Evolutionary conservation across 2,329 filamentous ascomycete species (phyloP).

Genomic region (Madurella fahalii): DNA sequence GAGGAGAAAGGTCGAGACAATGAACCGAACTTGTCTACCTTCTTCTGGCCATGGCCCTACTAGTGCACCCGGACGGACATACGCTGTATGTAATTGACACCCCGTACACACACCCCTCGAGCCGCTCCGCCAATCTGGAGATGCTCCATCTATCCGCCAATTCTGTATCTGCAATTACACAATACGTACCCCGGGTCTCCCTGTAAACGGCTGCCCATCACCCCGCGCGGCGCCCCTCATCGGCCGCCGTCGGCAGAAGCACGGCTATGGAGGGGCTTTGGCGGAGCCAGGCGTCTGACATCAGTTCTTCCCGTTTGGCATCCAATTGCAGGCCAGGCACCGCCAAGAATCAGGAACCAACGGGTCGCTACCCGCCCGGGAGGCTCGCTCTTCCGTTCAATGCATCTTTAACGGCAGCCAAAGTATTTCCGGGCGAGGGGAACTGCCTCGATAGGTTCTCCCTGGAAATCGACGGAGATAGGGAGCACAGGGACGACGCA

Average conservation of each 20-base stretch:
- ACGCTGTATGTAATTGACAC: neutral
- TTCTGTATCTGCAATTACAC: neutral
- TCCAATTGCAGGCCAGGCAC: neutral
- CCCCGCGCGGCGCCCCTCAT: conserved; percentile 16
- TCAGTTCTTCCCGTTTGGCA: neutral
- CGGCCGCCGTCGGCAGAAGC: conserved; percentile 24
- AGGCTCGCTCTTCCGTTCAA: too few species aligned
- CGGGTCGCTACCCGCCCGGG: neutral
- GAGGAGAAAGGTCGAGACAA: conserved; percentile 6
- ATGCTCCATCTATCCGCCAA: neutral
- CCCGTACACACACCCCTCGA: neutral
- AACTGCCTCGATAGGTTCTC: neutral
- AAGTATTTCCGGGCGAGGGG: neutral
- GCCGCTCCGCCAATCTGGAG: neutral
- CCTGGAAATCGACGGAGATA: neutral
- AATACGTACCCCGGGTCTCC: neutral
- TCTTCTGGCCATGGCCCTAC: neutral
- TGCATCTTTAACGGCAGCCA: neutral
- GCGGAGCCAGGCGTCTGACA: conserved; percentile 3
- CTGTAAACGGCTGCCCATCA: neutral
- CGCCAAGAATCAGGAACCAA: neutral
- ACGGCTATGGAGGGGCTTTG: conserved; percentile 20
- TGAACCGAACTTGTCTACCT: conserved; percentile 10
- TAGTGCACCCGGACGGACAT: conserved; percentile 2
- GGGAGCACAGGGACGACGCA: neutral